Base-by-base conservation (phyloP, 1,139 yeast species). In the Suhomyces atakaporum region DNA sequence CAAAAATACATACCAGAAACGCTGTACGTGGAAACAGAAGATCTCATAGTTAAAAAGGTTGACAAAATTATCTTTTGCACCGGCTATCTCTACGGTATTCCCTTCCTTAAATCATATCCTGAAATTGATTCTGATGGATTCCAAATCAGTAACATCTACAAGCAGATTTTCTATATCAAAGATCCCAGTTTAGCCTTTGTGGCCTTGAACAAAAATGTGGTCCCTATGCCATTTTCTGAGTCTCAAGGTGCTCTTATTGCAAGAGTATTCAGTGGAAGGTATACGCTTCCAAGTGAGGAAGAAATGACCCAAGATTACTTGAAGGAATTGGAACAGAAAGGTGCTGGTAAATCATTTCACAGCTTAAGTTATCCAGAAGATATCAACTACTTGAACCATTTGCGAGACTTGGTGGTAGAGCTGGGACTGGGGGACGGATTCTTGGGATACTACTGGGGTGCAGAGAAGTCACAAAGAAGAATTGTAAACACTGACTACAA, bases 191-290 rank as follows among this genome's bases (percentile, higher is more conserved):
- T 75, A 35, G 53, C 66, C 16, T 62, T 68, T 36, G 52, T 65
- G 8, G 72, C 66, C 1, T 48, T 74, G 21, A 59, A 65, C 25
- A 69, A 68, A 40, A 58, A 63, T 31, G 62, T 72, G 14, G 60
- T 70, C 19, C 79, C 79, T 13, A 66, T 73, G 59, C 75, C 78
- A 18, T 56, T 70, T 22, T 61, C 73, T 4, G 78, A 74, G 52
- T 64, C 69, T 13, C 78, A 74, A 50, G 69, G 65, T 5, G 66
- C 70, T 20, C 52, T 68, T n/a, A 57, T 70, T 27, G 66, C 77
- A 4, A 57, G 77, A 30, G 65, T 61, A 3, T 57, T 60, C 35
- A 60, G 69, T 23, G 77, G 77, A 5, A 56, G 74, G 34, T 44
- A 63, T 8, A 30, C 39, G 7, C 51, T 73, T 20, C 79, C 79